Base-by-base conservation (phyloP, 257 asterid genomes). In the Solanum chmielewskii region DNA sequence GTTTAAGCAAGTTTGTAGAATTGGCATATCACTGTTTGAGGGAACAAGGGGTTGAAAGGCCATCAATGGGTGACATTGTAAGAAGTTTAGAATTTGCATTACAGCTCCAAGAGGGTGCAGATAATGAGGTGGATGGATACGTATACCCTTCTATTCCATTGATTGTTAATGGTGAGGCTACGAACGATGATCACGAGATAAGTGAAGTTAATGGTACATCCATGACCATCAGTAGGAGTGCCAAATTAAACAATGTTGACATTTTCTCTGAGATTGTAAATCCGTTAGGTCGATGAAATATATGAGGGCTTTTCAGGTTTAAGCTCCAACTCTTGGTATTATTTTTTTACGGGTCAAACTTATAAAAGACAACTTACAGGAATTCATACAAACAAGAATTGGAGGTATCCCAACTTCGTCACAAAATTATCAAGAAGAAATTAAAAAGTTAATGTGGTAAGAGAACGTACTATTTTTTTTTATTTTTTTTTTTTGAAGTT, bases 41-140 rank as follows among this genome's bases (percentile, higher is more conserved):
- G 37, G 91, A 91, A 23, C 71, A 85, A 6, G 93, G 95, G 29
- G 64, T 49, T 1, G 91, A 94, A 4, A 86, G 98, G 85, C 95
- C 95, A 1, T 15, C 93, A 1, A 95, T 92, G 96, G 90, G 83
- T 59, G 95, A 95, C 83, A 89, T 93, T 12, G 92, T 95, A 41
- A 87, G 93, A 94, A 90, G 91, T 80, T 92, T 95, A 25, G 96
- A 95, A 87, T 93, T 92, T 31, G 94, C 95, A 3, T 66, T 92
- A 83, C 92, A 92, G 87, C 90, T 92, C 49, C 97, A 95, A 39
- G 94, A 90, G n/a, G 90, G 87, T 18, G 93, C 92, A 0, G 94
- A 93, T 42, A 62, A 86, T 2, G 5, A 12, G 47, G 83, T 31
- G 9, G 89, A 60, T 4, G 84, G 62, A 14, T 66, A 82, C 6